phyloP scores from a whole-genome alignment of 2,329 filamentous ascomycete species.

The Sordariomycetes sp. region DNA sequence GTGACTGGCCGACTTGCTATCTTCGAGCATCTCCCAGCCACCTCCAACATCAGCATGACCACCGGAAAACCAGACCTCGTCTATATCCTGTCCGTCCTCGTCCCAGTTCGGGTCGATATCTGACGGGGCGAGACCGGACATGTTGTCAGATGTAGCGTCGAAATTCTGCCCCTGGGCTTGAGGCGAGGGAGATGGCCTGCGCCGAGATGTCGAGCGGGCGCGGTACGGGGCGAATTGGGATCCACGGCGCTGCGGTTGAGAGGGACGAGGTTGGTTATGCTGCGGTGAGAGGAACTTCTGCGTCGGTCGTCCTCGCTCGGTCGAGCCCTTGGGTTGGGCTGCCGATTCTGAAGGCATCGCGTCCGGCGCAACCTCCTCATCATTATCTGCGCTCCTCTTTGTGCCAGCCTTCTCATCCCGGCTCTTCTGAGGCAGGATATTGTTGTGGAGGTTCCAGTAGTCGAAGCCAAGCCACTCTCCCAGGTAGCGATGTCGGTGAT shows the following conservation, averaged over 20 bases:
- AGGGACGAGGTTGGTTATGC: no score
- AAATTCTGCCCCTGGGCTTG: constrained; percentile 4
- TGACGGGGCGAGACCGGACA: constrained; percentile 17
- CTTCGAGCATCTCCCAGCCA: constrained; percentile 54
- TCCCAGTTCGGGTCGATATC: constrained; percentile 28
- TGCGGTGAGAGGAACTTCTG: not conserved
- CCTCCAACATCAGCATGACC: constrained; percentile 73
- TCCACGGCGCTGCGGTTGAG: not conserved
- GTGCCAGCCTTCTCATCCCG: not conserved
- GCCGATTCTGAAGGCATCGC: no score
- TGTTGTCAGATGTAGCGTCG: constrained; percentile 12
- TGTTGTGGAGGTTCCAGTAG: constrained; percentile 1
- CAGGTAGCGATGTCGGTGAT: constrained; percentile 12
- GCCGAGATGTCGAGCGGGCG: constrained; percentile 25
- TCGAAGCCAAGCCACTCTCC: constrained; percentile 10
- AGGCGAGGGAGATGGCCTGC: constrained; percentile 16
- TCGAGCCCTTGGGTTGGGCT: not conserved
- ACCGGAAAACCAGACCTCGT: constrained; percentile 75
- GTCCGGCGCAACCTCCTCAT: not conserved
- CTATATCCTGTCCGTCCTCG: constrained; percentile 56
- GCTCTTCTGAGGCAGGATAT: not conserved
- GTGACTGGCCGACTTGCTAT: constrained; percentile 56
- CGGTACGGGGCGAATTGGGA: constrained; percentile 30
- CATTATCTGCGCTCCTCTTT: not conserved
- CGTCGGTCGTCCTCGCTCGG: not conserved